Evolutionary conservation across 495 filamentous ascomycete species (phyloP).

Genomic region (Trichoderma erinaceum): DNA sequence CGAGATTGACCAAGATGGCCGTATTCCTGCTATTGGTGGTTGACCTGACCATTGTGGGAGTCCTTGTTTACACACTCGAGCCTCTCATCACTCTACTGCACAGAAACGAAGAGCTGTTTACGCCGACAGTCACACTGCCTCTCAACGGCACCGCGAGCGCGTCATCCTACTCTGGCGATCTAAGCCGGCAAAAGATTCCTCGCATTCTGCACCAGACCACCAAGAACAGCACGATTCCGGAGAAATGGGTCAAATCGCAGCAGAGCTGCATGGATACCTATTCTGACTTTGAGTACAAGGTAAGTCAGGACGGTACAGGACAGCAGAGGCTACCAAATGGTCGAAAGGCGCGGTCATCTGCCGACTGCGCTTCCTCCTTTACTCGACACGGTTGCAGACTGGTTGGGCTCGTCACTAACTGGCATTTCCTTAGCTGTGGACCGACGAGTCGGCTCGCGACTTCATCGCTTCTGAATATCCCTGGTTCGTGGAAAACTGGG

Average conservation of each 20-base stretch:
- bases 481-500: conserved; percentile 79
- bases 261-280: conserved; percentile 69
- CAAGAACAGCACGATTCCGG: conserved; percentile 54
- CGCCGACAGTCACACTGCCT: not conserved
- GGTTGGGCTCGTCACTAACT: not conserved
- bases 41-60: not conserved
- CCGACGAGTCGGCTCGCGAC: conserved; percentile 63
- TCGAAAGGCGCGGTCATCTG: conserved; percentile 1
- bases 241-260: conserved; percentile 66
- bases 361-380: not conserved
- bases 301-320: conserved; percentile 28
- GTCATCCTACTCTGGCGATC: not conserved
- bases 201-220: conserved; percentile 83
- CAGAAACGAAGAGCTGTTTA: conserved; percentile 12
- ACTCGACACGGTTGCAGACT: not conserved
- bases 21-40: not conserved
- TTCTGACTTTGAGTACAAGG: conserved; percentile 75
- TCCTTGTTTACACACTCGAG: not conserved
- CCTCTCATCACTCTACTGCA: conserved; percentile 12
- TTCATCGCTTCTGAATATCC: conserved; percentile 69
- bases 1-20: not conserved
- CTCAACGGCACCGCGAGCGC: not conserved
- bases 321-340: too few species aligned
- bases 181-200: conserved; percentile 46
- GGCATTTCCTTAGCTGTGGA: conserved; percentile 61